Base-by-base conservation (phyloP, 148 eudicot genomes). In the Bassia scoparia region DNA sequence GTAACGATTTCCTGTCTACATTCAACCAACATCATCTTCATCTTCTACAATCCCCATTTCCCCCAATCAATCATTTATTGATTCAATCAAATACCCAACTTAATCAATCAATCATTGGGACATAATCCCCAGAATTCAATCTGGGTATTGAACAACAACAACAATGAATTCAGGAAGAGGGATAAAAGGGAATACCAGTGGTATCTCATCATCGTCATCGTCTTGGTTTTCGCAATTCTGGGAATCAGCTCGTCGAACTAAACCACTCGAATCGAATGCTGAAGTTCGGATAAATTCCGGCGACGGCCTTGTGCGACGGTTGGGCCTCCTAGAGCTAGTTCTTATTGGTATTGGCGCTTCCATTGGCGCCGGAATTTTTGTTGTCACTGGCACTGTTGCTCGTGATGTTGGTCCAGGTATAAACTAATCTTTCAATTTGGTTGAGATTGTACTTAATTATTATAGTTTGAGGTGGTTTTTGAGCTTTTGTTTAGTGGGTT, bases 361-460 rank as follows among this genome's bases (percentile, higher is more conserved):
- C 11, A 94, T 94, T 35, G 98, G 98, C 16, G 96, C 98, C 38
- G 98, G 98, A 12, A 89, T 94, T 59, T 94, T 94, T 50, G 98
- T 94, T 53, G 96, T 94, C 61, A 94, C 98, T 35, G 98, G 98
- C 34, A 89, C 98, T 63, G 98, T 94, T 35, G 98, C 98, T 37
- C 89, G 77, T 64, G 98, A 94, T 77, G 90, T 87, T 26, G 98
- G 98, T 14, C 98, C 98, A n/a, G 98, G 98, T 92, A 35, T 31
- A 63, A 68, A 68, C 62, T 5, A 24, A 30, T 21, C 24, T 35
- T 10, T 44, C 68, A 58, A 68, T 15, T 62, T 61, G 1, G 4
- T 70, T 48, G 12, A 21, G 2, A 52, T 52, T 52, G 33, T 50
- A 2, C n/a, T n/a, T 2, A 41, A 4, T 41, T 41, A 14, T 8